A percentile compares a stretch with the other conserved stretches of the same genome.
Evolutionary conservation across 495 filamentous ascomycete species (phyloP).

Genomic region (Glarea lozoyensis): DNA sequence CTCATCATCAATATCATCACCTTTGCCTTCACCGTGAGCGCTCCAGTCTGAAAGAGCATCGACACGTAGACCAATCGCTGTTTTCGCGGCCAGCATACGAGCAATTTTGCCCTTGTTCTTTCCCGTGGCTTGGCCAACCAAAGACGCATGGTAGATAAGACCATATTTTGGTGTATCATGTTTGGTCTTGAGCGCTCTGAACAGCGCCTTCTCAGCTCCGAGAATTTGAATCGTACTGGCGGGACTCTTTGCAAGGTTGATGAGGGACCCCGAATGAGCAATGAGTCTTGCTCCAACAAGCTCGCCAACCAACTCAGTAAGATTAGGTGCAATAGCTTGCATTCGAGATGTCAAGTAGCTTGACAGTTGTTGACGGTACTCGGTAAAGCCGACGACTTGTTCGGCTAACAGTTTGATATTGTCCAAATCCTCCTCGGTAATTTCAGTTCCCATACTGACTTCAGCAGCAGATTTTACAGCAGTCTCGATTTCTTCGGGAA

Average conservation of each 20-base stretch:
- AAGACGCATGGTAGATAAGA: slow-evolving; percentile 94
- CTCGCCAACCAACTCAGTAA: slow-evolving; percentile 88
- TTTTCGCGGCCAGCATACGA: slow-evolving; percentile 87
- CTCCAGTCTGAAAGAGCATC: slow-evolving; percentile 82
- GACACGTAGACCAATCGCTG: slow-evolving; percentile 84
- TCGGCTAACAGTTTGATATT: slow-evolving; percentile 87
- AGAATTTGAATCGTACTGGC: slow-evolving; percentile 96
- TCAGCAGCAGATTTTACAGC: slow-evolving; percentile 92
- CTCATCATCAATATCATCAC: slow-evolving; percentile 72
- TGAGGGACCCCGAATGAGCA: slow-evolving; percentile 87
- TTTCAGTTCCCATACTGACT: slow-evolving; percentile 97
- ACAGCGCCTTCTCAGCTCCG: slow-evolving; percentile 96
- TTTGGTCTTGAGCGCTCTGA: slow-evolving; percentile 97
- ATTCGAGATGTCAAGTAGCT: slow-evolving; percentile 87
- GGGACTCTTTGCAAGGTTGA: slow-evolving; percentile 94
- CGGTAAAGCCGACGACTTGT: slow-evolving; percentile 83
- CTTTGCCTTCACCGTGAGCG: slow-evolving; percentile 45
- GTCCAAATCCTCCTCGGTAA: slow-evolving; percentile 77
- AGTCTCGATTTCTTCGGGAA: slow-evolving; percentile 91
- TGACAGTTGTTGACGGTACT: slow-evolving; percentile 81
- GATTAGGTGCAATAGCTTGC: slow-evolving; percentile 93
- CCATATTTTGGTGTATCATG: slow-evolving; percentile 99
- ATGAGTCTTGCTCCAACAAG: slow-evolving; percentile 94
- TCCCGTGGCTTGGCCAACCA: slow-evolving; percentile 92
- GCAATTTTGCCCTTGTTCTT: slow-evolving; percentile 99